Evolutionary conservation across 2,329 filamentous ascomycete genomes (phyloP).

Genomic region (Penicillium paneum): DNA sequence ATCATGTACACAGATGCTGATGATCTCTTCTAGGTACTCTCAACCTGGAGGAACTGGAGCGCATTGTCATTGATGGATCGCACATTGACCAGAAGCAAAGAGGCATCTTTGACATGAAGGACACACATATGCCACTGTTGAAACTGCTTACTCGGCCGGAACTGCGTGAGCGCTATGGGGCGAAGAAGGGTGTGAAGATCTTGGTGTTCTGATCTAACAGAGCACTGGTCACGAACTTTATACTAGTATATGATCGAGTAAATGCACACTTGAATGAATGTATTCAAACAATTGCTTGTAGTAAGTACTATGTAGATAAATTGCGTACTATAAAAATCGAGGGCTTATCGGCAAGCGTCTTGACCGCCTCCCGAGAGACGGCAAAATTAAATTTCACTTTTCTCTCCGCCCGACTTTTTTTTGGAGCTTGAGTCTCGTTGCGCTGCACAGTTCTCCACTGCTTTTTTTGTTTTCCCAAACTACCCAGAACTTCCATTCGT

Average conservation of each 20-base stretch:
- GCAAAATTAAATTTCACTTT: constrained; percentile 32
- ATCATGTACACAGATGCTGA: not conserved
- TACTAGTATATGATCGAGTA: not conserved
- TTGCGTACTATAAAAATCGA: not conserved
- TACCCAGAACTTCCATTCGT: not conserved
- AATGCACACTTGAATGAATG: not conserved
- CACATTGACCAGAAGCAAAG: constrained; percentile 94
- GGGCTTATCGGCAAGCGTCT: not conserved
- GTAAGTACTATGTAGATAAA: not conserved
- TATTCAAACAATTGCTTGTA: not conserved
- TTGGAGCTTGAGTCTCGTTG: constrained; percentile 15
- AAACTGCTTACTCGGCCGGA: constrained; percentile 68
- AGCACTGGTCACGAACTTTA: not conserved
- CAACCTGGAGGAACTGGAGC: constrained; percentile 66
- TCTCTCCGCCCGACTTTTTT: constrained; percentile 27
- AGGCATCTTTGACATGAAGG: constrained; percentile 91
- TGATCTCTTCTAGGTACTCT: constrained; percentile 57
- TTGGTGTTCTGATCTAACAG: constrained; percentile 46
- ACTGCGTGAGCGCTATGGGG: constrained; percentile 66
- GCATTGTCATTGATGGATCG: constrained; percentile 84
- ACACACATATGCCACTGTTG: constrained; percentile 77
- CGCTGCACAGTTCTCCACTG: not conserved
- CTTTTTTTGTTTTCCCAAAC: not conserved
- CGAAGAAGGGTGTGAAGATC: constrained; percentile 51
- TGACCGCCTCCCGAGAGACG: constrained; percentile 26